phyloP scores from a whole-genome alignment of 2,329 filamentous ascomycete genomes.

The Penicillium paneum region DNA sequence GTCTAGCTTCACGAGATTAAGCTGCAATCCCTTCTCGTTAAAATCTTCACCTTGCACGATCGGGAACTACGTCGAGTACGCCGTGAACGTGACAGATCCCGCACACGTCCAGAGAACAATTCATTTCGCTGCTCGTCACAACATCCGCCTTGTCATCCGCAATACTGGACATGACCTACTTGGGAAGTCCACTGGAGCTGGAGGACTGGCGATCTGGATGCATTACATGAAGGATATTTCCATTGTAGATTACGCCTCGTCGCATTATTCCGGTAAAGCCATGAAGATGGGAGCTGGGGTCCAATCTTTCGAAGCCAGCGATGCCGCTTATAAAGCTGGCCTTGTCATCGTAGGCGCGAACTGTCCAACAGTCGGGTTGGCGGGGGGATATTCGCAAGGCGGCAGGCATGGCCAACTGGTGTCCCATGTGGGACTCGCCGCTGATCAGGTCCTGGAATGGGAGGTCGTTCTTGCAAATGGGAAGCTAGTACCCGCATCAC shows the following conservation, averaged over 20 bases:
- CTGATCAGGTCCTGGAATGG: constrained; percentile 32
- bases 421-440: constrained; percentile 44
- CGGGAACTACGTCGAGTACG: constrained; percentile 7
- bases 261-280: constrained; percentile 8
- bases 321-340: background rate
- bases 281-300: constrained; percentile 13
- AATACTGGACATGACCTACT: constrained; percentile 47
- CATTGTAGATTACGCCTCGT: constrained; percentile 7
- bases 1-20: background rate
- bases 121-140: constrained; percentile 10
- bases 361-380: constrained; percentile 12
- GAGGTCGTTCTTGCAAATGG: constrained; percentile 40
- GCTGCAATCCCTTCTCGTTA: background rate
- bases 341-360: background rate
- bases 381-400: constrained; percentile 41
- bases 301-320: constrained; percentile 9
- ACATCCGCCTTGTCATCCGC: constrained; percentile 35
- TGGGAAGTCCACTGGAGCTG: constrained; percentile 35
- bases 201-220: constrained; percentile 42
- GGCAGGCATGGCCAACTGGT: constrained; percentile 44
- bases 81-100: constrained; percentile 11
- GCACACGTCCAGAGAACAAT: constrained; percentile 6
- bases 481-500: constrained; percentile 12
- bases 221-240: constrained; percentile 40
- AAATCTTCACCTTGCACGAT: constrained; percentile 10